These are phyloP conservation scores for Tripterygium wilfordii DNA, from an alignment of 177 flowering plant species.

Conservation along the genomic window DNA sequence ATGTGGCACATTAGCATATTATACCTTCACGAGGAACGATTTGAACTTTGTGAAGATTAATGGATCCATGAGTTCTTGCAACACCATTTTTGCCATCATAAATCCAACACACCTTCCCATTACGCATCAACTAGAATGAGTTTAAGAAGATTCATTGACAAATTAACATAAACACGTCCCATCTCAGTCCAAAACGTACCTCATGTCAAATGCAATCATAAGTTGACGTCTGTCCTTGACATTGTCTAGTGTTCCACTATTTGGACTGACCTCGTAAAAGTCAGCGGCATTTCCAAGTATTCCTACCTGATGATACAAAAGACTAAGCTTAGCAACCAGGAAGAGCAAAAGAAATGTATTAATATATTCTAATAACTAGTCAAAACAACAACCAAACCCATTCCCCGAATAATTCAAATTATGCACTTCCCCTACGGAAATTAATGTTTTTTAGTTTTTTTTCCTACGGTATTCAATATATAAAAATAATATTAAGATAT, in stretches of 20 bases:
- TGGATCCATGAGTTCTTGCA: constrained; percentile 95
- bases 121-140: constrained; percentile 9
- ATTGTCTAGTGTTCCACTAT: constrained; percentile 28
- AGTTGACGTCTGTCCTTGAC: constrained; percentile 67
- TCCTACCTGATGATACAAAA: constrained; percentile 92
- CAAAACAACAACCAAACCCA: neutral
- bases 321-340: too few relatives aligned
- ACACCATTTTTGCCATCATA: constrained; percentile 95
- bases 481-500: too few relatives aligned
- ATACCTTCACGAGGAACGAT: constrained; percentile 77
- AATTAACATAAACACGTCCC: neutral
- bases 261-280: constrained; percentile 49
- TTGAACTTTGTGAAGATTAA: constrained; percentile 64
- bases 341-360: constrained; percentile 3
- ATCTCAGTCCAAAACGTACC: constrained; percentile 37
- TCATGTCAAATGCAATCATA: constrained; percentile 99
- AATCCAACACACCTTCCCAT: constrained; percentile 84
- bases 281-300: constrained; percentile 94
- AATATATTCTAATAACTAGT: too few relatives aligned
- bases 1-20: neutral
- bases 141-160: constrained; percentile 1
- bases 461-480: too few relatives aligned
- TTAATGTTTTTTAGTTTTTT: too few relatives aligned
- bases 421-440: neutral
- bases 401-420: neutral